Percentiles rank a stretch among this genome's conserved stretches.
Evolutionary conservation across 176 grass and related monocot species (phyloP).

Genomic region (Pontederia crassipes): DNA sequence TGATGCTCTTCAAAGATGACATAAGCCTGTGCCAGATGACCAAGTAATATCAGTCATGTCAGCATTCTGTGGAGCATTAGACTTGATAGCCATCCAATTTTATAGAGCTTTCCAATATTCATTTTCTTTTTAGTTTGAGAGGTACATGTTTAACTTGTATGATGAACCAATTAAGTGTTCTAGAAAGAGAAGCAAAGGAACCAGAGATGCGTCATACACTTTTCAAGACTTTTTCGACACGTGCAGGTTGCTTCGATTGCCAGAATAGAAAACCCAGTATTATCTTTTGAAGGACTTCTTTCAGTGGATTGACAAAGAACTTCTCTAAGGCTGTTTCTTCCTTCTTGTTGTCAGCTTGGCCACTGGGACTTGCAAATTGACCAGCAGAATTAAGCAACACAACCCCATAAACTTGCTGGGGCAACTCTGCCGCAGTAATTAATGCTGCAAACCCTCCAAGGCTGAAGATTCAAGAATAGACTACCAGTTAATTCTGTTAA

Average conservation of each 20-base stretch:
- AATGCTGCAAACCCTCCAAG: conserved; percentile 76
- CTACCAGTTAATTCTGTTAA: not conserved
- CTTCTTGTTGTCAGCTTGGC: conserved; percentile 20
- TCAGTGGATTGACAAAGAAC: conserved; percentile 55
- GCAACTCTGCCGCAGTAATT: conserved; percentile 55
- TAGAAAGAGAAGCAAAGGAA: too few species aligned
- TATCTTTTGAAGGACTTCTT: conserved; percentile 56
- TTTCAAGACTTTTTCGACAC: conserved; percentile 83
- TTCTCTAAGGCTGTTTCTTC: conserved; percentile 30
- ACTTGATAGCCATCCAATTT: too few species aligned
- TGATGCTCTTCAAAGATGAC: too few species aligned
- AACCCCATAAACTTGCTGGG: conserved; percentile 50
- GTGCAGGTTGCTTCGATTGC: conserved; percentile 90
- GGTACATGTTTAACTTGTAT: too few species aligned
- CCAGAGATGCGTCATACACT: conserved; percentile 29
- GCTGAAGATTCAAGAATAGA: conserved; percentile 15
- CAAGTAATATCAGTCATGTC: too few species aligned
- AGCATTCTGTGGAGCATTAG: too few species aligned
- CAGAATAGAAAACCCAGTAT: conserved; percentile 74
- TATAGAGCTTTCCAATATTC: too few species aligned
- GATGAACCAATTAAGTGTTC: too few species aligned
- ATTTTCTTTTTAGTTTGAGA: too few species aligned
- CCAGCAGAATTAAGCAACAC: conserved; percentile 91
- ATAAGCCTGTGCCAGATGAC: too few species aligned
- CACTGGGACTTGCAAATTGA: conserved; percentile 57